phyloP scores from a whole-genome alignment of 768 basidiomycete species.

The Crucibulum laeve region DNA sequence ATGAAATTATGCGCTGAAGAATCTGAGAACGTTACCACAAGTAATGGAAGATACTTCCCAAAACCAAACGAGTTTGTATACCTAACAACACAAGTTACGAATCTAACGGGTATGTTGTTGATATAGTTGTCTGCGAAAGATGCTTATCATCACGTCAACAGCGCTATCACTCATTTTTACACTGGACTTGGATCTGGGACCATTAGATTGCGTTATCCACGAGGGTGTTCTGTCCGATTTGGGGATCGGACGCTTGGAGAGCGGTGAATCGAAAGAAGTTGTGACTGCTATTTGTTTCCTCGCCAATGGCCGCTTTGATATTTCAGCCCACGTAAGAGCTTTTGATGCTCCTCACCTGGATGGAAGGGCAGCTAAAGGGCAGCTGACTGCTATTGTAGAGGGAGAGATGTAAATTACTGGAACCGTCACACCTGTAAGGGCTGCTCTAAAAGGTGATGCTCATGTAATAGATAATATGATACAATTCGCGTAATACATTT shows the following conservation, averaged over 20 bases:
- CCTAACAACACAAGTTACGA: conserved; percentile 52
- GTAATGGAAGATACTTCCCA: conserved; percentile 44
- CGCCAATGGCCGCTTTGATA: conserved; percentile 60
- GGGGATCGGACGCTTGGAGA: conserved; percentile 56
- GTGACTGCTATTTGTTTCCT: conserved; percentile 70
- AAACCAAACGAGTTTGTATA: conserved; percentile 60
- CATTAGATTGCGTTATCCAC: conserved; percentile 60
- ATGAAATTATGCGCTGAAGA: conserved; percentile 37
- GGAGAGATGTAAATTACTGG: too few species aligned
- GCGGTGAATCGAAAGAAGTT: conserved; percentile 46
- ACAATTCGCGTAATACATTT: conserved; percentile 11
- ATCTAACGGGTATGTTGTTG: conserved; percentile 57
- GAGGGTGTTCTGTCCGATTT: conserved; percentile 66
- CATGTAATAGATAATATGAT: conserved; percentile 7
- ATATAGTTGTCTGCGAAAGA: background rate
- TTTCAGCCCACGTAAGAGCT: conserved; percentile 37
- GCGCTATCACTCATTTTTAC: conserved; percentile 49
- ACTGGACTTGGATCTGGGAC: conserved; percentile 50
- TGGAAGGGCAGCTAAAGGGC: conserved; percentile 34
- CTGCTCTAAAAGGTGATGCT: too few species aligned
- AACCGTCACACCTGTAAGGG: too few species aligned
- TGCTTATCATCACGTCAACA: conserved; percentile 18
- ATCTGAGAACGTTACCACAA: conserved; percentile 17
- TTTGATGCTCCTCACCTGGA: conserved; percentile 20
- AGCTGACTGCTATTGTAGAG: conserved; percentile 27